Percentiles rank a stretch among this genome's conserved stretches.
These are phyloP conservation scores for Microcera coccophila DNA, from an alignment of 2,329 filamentous ascomycete genomes.

Conservation along the genomic window DNA sequence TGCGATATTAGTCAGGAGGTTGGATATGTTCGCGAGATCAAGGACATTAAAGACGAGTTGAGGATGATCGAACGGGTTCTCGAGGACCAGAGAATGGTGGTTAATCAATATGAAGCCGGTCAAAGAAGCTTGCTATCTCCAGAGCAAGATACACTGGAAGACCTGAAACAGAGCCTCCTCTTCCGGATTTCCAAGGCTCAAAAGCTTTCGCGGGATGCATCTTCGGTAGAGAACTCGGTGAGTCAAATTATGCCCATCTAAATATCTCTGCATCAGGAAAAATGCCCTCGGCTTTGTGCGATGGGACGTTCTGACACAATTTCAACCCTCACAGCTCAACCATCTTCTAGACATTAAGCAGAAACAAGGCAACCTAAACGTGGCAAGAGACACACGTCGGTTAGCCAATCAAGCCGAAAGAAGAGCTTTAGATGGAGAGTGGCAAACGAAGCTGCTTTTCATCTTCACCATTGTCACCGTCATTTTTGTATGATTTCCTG, in stretches of 20 bases:
- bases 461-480: neutral
- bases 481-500: neutral
- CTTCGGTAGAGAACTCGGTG: neutral
- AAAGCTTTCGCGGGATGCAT: no score
- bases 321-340: neutral
- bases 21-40: neutral
- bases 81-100: neutral
- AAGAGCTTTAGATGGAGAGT: neutral
- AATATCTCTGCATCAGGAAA: neutral
- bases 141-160: neutral
- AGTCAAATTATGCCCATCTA: neutral
- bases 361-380: neutral
- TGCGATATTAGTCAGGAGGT: neutral
- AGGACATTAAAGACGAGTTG: neutral
- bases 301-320: neutral
- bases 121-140: neutral
- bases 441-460: neutral
- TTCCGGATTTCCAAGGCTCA: no score
- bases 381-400: neutral
- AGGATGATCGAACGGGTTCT: neutral
- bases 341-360: neutral
- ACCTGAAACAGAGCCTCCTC: neutral
- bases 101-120: neutral
- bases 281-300: neutral
- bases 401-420: neutral